Conservation (phyloP, 176 grass and related monocot species). For the Cenchrus fungigraminus region DNA sequence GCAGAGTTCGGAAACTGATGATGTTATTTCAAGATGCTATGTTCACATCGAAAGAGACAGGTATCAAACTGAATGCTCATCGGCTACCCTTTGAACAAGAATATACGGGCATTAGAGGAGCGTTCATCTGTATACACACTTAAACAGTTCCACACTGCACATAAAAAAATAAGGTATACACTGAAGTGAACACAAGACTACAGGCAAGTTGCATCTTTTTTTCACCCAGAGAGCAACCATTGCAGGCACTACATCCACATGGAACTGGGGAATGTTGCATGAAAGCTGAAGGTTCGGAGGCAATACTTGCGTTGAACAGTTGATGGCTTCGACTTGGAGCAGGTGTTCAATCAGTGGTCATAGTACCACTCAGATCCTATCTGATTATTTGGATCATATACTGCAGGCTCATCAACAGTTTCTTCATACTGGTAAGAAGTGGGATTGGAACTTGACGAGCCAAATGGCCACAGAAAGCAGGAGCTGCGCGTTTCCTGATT, state of each 20-base stretch:
- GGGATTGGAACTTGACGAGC: conserved; percentile 38
- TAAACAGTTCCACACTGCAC: neutral
- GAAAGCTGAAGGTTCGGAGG: neutral
- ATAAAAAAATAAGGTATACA: neutral
- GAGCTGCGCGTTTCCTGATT: conserved; percentile 38
- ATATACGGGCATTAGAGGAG: conserved; percentile 7
- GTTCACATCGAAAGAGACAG: neutral
- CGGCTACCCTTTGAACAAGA: neutral
- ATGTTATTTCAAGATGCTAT: neutral
- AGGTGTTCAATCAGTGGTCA: conserved; percentile 39
- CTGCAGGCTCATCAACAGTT: conserved; percentile 41
- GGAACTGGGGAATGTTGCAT: neutral
- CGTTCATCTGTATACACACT: conserved; percentile 26
- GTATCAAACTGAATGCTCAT: neutral
- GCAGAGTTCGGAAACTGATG: too few relatives aligned
- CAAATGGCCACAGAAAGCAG: conserved; percentile 70
- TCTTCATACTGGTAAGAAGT: conserved; percentile 37
- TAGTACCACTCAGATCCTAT: conserved; percentile 62
- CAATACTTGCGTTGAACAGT: neutral
- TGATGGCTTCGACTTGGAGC: neutral
- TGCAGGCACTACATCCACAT: neutral
- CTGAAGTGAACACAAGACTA: neutral
- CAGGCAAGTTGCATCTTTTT: neutral
- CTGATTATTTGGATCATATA: conserved; percentile 43
- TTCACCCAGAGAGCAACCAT: neutral